Base-by-base conservation (phyloP, 169 alveolate species). In the Eimeria brunetti region DNA sequence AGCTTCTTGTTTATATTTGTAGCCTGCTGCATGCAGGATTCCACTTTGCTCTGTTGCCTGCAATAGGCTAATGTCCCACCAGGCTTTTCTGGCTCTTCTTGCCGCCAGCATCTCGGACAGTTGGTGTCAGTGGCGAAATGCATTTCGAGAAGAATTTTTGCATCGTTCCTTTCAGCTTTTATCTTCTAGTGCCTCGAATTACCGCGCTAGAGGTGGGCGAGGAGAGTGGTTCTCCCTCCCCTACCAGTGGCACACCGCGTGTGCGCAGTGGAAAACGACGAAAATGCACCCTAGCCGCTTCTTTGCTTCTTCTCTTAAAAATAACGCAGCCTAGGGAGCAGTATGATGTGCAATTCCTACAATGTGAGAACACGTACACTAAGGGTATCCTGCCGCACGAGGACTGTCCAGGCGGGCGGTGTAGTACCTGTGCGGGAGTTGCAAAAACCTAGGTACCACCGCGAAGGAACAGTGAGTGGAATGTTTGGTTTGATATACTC, bases 361-460 rank as follows among this genome's bases (percentile, higher is more conserved):
- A 64, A 24, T 8, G 16, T 36, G 12, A n/a, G 75, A n/a, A 27
- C 22, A 11, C 75, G 75, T 64, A 60, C 20, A 64, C 41, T n/a
- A n/a, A 27, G 75, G 8, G 41, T 27, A 27, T 0, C 75, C 8
- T 7, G 75, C n/a, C 44, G 41, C 8, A n/a, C 41, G 18, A 11
- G 22, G 16, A 24, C 41, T n/a, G 75, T 24, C 2, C 18, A 27
- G 18, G 5, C 18, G 67, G 41, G 75, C 9, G n/a, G n/a, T n/a
- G n/a, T n/a, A n/a, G 75, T 64, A 64, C 75, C 75, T 7, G 75
- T 64, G 75, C 75, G n/a, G n/a, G 41, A 64, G 75, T 27, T 64
- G 75, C 75, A 64, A 64, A 73, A 38, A 53, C 18, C 84, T 38
- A 24, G 30, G 2, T 51, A 7, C 36, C n/a, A 53, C 11, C 56